Percentiles rank a stretch among this genome's conserved stretches.
These are phyloP conservation scores for Sarcodon aspratus DNA, from an alignment of 768 basidiomycete genomes.

Conservation along the genomic window DNA sequence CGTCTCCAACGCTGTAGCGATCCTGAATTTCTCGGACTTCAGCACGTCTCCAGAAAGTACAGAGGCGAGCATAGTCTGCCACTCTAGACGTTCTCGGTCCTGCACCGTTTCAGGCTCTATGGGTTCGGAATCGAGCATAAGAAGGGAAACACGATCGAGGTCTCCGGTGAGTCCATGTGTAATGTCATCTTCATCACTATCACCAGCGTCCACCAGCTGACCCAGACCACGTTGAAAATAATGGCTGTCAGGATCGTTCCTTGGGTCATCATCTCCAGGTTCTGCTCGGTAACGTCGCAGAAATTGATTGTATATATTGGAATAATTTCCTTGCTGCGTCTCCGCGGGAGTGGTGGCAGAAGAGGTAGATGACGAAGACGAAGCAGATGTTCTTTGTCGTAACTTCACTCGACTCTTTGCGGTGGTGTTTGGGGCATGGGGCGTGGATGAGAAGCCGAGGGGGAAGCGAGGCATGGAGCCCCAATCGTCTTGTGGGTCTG, in stretches of 20 bases:
- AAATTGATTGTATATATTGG: conserved; percentile 73
- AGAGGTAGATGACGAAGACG: conserved; percentile 19
- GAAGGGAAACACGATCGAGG: conserved; percentile 38
- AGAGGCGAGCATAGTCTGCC: conserved; percentile 92
- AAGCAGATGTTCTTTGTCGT: conserved; percentile 18
- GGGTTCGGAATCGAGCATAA: conserved; percentile 50
- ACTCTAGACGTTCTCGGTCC: conserved; percentile 79
- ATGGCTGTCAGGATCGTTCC: conserved; percentile 75
- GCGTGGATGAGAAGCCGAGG: conserved; percentile 8
- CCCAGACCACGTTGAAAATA: conserved; percentile 68
- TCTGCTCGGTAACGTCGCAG: conserved; percentile 64
- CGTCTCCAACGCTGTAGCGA: conserved; percentile 67
- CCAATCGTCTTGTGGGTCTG: conserved; percentile 37
- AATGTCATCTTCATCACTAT: conserved; percentile 68
- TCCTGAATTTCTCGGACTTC: conserved; percentile 88
- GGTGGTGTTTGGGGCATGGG: conserved; percentile 9
- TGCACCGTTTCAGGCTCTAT: conserved; percentile 58
- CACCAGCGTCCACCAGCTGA: conserved; percentile 55
- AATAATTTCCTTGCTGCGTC: conserved; percentile 26
- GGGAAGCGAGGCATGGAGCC: conserved; percentile 23
- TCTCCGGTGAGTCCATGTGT: conserved; percentile 28
- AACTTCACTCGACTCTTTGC: conserved; percentile 15
- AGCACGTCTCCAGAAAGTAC: conserved; percentile 92
- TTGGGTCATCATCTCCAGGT: conserved; percentile 48
- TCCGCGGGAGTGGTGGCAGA: conserved; percentile 16